Conservation (phyloP, 768 basidiomycete species). For the Multifurca ochricompacta region DNA sequence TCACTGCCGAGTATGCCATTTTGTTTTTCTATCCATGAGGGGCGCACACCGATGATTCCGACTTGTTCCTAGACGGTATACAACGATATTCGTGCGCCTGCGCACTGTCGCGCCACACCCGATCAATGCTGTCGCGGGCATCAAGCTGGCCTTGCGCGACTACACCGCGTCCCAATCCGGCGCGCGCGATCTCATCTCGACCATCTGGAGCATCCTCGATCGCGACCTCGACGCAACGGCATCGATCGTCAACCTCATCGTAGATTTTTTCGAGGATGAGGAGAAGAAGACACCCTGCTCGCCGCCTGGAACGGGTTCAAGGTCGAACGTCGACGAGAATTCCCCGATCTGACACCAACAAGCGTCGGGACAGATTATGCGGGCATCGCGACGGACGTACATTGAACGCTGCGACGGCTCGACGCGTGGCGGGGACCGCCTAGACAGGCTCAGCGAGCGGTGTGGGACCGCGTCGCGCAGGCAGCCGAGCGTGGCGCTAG, state of each 20-base stretch:
- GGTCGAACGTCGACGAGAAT: conserved; percentile 81
- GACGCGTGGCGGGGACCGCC: conserved; percentile 37
- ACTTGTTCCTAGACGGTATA: conserved; percentile 46
- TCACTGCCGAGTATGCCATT: conserved; percentile 47
- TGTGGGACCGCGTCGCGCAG: conserved; percentile 83
- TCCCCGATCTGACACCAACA: conserved; percentile 65
- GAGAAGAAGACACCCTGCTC: conserved; percentile 74
- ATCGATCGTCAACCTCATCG: conserved; percentile 60
- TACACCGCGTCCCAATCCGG: conserved; percentile 71
- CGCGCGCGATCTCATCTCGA: conserved; percentile 80
- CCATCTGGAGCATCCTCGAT: conserved; percentile 75
- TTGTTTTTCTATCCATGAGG: not conserved
- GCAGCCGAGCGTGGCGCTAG: conserved; percentile 49
- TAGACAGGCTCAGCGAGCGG: conserved; percentile 50
- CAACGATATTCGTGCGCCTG: conserved; percentile 57
- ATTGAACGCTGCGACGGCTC: conserved; percentile 72
- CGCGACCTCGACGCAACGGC: conserved; percentile 64
- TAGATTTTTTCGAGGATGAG: conserved; percentile 74
- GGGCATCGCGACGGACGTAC: conserved; percentile 77
- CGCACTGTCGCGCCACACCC: conserved; percentile 51
- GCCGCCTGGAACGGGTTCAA: conserved; percentile 78
- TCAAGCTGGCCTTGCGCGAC: conserved; percentile 69
- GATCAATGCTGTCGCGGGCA: conserved; percentile 47
- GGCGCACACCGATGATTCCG: not conserved
- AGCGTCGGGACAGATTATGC: conserved; percentile 61